These are phyloP conservation scores for Candida pseudoviswanathii DNA, from an alignment of 1,139 yeast species.

Conservation along the genomic window DNA sequence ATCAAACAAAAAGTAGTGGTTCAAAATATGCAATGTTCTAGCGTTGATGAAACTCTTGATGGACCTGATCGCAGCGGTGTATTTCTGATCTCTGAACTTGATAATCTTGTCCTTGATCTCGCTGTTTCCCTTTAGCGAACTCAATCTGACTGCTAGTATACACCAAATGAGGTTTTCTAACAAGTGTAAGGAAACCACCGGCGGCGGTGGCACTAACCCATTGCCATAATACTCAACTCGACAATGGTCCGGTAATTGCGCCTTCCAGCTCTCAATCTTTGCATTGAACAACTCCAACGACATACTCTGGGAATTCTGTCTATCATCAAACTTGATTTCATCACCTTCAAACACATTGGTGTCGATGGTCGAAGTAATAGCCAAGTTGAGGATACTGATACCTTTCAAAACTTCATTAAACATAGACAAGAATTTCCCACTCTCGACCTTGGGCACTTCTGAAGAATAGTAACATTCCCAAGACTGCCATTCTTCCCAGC, in stretches of 20 bases:
- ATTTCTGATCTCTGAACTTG: constrained; percentile 19
- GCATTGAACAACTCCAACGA: constrained; percentile 20
- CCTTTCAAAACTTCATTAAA: constrained; percentile 22
- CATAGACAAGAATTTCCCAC: constrained; percentile 23
- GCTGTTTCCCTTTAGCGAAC: constrained; percentile 16
- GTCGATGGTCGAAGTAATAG: constrained; percentile 24
- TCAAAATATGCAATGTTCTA: constrained; percentile 13
- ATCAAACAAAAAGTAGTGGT: constrained; percentile 23
- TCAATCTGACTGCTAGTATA: constrained; percentile 21
- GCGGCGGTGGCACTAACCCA: constrained; percentile 17
- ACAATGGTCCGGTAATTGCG: constrained; percentile 21
- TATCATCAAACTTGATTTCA: constrained; percentile 14
- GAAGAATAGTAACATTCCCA: constrained; percentile 21
- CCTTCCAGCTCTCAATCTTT: constrained; percentile 17
- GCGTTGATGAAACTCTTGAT: constrained; percentile 17
- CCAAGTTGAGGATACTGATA: constrained; percentile 21
- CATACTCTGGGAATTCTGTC: constrained; percentile 16
- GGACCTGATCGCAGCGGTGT: constrained; percentile 19
- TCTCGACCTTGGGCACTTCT: constrained; percentile 18
- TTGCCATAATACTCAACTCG: constrained; percentile 12
- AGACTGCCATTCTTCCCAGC: constrained; percentile 31
- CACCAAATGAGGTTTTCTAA: constrained; percentile 23
- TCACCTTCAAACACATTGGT: constrained; percentile 15
- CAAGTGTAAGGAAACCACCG: constrained; percentile 19
- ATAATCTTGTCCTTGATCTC: constrained; percentile 17